Evolutionary conservation across 495 filamentous ascomycete species (phyloP).

Genomic region (Cetradonia linearis): DNA sequence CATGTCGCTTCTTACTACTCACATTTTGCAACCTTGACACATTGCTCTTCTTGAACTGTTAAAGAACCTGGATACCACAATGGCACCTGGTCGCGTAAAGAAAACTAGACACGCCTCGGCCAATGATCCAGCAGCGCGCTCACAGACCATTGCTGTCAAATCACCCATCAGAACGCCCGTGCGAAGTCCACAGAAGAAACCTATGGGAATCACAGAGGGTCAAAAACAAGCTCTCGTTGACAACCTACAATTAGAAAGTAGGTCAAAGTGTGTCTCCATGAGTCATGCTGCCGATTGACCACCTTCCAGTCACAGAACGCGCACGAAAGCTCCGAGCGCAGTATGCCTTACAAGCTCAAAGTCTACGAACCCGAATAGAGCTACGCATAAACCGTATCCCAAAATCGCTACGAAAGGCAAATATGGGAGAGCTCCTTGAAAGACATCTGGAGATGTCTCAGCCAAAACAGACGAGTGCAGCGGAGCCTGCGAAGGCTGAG

Average conservation of each 20-base stretch:
- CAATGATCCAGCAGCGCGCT: slow-evolving; percentile 27
- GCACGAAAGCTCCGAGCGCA: slow-evolving; percentile 83
- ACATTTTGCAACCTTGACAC: not conserved
- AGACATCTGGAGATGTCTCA: slow-evolving; percentile 36
- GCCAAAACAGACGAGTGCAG: slow-evolving; percentile 26
- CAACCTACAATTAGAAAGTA: slow-evolving; percentile 89
- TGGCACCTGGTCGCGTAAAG: slow-evolving; percentile 44
- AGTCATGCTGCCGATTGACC: slow-evolving; percentile 19
- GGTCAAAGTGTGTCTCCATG: slow-evolving; percentile 25
- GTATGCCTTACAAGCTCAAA: slow-evolving; percentile 77
- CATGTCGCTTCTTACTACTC: not conserved
- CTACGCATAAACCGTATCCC: slow-evolving; percentile 93
- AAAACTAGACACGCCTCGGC: slow-evolving; percentile 52
- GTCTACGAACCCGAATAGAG: slow-evolving; percentile 76
- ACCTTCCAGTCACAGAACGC: slow-evolving; percentile 68
- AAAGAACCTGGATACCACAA: not conserved
- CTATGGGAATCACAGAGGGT: slow-evolving; percentile 54
- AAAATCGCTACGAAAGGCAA: slow-evolving; percentile 62
- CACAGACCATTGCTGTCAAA: slow-evolving; percentile 35
- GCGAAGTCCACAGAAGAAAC: slow-evolving; percentile 52
- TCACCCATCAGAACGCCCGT: slow-evolving; percentile 36
- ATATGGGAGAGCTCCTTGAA: slow-evolving; percentile 70
- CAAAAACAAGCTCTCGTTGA: slow-evolving; percentile 88
- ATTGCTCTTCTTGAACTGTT: not conserved
- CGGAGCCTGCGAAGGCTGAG: slow-evolving; percentile 24